phyloP scores from a whole-genome alignment of 129 eudicot species.

The Lonicera japonica region DNA sequence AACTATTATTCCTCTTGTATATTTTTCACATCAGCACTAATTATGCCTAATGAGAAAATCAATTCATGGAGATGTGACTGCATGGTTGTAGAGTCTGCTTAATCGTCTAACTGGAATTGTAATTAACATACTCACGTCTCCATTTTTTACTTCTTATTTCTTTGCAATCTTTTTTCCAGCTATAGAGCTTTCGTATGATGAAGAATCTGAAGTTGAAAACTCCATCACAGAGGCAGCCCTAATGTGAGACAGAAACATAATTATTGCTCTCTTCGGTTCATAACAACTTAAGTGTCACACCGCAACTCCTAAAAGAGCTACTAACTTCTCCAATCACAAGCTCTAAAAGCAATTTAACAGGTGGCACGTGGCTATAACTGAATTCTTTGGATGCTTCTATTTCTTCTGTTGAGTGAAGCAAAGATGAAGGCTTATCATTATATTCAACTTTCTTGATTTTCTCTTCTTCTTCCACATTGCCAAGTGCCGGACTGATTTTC shows the following conservation, averaged over 20 bases:
- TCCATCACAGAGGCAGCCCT: background rate
- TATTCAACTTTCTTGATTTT: background rate
- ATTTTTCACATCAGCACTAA: too few species aligned
- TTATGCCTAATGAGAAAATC: background rate
- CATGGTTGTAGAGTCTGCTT: conserved; percentile 41
- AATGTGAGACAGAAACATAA: conserved; percentile 11
- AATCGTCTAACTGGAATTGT: conserved; percentile 71
- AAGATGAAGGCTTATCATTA: conserved; percentile 13
- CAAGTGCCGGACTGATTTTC: background rate
- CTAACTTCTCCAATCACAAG: conserved; percentile 39
- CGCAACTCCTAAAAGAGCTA: conserved; percentile 16
- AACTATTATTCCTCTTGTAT: too few species aligned
- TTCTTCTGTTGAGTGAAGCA: conserved; percentile 7
- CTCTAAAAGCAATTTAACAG: conserved; percentile 53
- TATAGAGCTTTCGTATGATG: conserved; percentile 32
- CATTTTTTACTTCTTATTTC: conserved; percentile 40
- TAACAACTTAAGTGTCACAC: conserved; percentile 6
- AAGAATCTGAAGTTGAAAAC: background rate
- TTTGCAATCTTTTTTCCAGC: conserved; percentile 33
- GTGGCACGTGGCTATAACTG: conserved; percentile 22
- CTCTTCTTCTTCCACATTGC: background rate
- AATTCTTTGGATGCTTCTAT: conserved; percentile 11
- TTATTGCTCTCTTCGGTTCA: conserved; percentile 26
- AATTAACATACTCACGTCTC: background rate
- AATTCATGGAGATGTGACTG: conserved; percentile 48